phyloP scores from a whole-genome alignment of 768 basidiomycete species.

The Lactarius sanguifluus region DNA sequence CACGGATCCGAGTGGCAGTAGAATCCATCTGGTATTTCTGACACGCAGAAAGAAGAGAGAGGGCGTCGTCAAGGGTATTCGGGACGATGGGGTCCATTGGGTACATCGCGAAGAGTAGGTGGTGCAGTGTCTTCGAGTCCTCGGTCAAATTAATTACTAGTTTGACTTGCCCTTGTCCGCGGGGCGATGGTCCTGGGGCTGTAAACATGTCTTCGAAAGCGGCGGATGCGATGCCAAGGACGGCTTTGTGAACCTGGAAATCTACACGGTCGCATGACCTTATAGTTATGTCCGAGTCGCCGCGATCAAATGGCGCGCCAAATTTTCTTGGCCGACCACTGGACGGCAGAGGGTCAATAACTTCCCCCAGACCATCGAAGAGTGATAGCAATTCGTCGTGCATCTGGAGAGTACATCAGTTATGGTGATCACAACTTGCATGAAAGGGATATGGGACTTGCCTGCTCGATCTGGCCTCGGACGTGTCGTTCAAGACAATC shows the following conservation, averaged over 20 bases:
- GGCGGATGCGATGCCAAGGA: conserved; percentile 56
- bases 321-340: background rate
- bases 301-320: conserved; percentile 21
- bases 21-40: conserved; percentile 22
- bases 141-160: conserved; percentile 5
- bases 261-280: conserved; percentile 52
- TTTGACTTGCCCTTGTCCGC: background rate
- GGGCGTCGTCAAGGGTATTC: conserved; percentile 3
- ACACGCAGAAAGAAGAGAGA: conserved; percentile 13
- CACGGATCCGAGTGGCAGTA: background rate
- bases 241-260: conserved; percentile 54
- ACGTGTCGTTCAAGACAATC: conserved; percentile 10
- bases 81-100: conserved; percentile 8
- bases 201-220: conserved; percentile 59
- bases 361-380: background rate
- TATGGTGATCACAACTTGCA: background rate
- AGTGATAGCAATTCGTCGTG: background rate
- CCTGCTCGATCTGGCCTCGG: background rate
- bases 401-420: background rate
- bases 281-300: conserved; percentile 46
- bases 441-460: background rate
- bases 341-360: background rate
- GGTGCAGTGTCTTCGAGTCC: conserved; percentile 14
- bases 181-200: background rate
- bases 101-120: conserved; percentile 11